Conservation (phyloP, 2,329 filamentous ascomycete species). For the Teratosphaeria destructans region DNA sequence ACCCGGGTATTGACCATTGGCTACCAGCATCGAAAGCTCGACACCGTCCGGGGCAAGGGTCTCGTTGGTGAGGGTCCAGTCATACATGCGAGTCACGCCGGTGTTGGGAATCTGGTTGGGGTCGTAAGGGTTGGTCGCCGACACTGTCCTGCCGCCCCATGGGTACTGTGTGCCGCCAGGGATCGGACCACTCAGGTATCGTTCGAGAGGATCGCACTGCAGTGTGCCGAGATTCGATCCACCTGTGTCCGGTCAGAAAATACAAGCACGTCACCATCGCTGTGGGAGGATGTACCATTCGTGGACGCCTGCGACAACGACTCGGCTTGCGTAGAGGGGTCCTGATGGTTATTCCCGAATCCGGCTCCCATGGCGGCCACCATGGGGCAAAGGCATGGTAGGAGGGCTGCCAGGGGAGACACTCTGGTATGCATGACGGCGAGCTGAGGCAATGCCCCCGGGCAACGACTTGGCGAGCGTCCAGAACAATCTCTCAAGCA, state of each 20-base stretch:
- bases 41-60: constrained; percentile 23
- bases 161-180: constrained; percentile 12
- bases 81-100: constrained; percentile 20
- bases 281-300: not conserved
- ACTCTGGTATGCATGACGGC: not conserved
- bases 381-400: not conserved
- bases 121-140: constrained; percentile 23
- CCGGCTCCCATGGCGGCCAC: not conserved
- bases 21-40: constrained; percentile 18
- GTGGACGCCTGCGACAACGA: not conserved
- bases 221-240: not conserved
- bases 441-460: not conserved
- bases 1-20: constrained; percentile 25
- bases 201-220: not conserved
- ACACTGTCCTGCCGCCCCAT: constrained; percentile 20
- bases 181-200: constrained; percentile 13
- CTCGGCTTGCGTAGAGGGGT: not conserved
- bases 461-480: not conserved
- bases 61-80: constrained; percentile 17
- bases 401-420: not conserved
- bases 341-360: not conserved
- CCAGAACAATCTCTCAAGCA: not conserved
- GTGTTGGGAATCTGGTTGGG: constrained; percentile 18
- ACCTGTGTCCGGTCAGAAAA: not conserved
- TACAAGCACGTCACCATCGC: not conserved